phyloP scores from a whole-genome alignment of 768 basidiomycete genomes.

The Atractiella rhizophila region DNA sequence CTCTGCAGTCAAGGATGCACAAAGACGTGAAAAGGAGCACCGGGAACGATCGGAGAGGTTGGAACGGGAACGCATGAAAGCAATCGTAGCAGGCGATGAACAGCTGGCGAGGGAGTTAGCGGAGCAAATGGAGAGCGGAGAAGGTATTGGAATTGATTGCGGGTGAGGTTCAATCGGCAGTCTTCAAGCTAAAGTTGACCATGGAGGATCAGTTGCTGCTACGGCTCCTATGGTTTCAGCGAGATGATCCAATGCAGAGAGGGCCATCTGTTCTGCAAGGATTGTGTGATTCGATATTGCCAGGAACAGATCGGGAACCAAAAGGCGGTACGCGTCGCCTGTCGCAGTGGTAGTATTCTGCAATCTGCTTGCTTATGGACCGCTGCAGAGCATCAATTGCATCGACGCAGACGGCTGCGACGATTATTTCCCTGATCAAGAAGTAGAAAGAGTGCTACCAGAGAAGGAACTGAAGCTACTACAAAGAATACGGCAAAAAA shows the following conservation, averaged over 20 bases:
- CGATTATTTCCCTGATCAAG: slow-evolving; percentile 7
- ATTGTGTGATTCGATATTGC: slow-evolving; percentile 10
- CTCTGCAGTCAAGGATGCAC: background rate
- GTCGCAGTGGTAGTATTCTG: no score
- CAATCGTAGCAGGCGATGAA: background rate
- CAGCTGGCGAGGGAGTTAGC: background rate
- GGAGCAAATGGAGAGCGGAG: background rate
- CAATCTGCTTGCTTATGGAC: background rate
- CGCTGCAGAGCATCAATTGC: slow-evolving; percentile 7
- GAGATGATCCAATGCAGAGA: slow-evolving; percentile 10
- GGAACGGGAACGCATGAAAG: background rate
- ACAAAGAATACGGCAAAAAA: slow-evolving; percentile 13
- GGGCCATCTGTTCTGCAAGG: slow-evolving; percentile 14
- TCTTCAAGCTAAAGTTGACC: no score
- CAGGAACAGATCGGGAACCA: slow-evolving; percentile 11
- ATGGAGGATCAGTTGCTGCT: no score
- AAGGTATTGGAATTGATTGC: slow-evolving; percentile 5
- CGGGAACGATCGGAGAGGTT: slow-evolving; percentile 3
- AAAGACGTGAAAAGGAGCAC: background rate
- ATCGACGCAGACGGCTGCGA: slow-evolving; percentile 14
- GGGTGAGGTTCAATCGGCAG: no score
- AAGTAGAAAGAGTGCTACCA: slow-evolving; percentile 3
- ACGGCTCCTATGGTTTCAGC: slow-evolving; percentile 4
- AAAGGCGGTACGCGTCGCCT: slow-evolving; percentile 5
- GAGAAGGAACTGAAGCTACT: slow-evolving; percentile 6